These are phyloP conservation scores for Colletotrichum zoysiae DNA, from an alignment of 2,329 filamentous ascomycete species.

Conservation along the genomic window DNA sequence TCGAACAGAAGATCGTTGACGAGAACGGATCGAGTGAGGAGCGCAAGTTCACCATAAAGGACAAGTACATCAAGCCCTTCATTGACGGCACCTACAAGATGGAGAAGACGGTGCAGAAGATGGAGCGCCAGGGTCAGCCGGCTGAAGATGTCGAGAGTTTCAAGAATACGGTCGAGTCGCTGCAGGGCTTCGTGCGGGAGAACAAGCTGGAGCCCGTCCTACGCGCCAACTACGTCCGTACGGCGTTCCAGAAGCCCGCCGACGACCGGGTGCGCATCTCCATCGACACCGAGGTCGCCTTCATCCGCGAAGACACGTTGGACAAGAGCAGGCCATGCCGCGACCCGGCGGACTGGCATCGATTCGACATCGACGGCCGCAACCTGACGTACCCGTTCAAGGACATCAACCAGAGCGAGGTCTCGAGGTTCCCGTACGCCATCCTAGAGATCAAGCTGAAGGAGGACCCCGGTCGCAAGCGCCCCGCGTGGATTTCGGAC, in stretches of 20 bases:
- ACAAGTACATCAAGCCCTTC: slow-evolving; percentile 92
- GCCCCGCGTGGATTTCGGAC: slow-evolving; percentile 89
- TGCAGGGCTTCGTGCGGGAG: slow-evolving; percentile 84
- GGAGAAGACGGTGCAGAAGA: slow-evolving; percentile 90
- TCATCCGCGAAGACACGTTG: slow-evolving; percentile 84
- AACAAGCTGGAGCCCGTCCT: slow-evolving; percentile 86
- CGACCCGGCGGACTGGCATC: slow-evolving; percentile 90
- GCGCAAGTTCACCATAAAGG: slow-evolving; percentile 86
- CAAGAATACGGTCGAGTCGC: slow-evolving; percentile 77
- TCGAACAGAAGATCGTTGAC: slow-evolving; percentile 91
- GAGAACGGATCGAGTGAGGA: slow-evolving; percentile 84
- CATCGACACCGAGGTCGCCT: slow-evolving; percentile 90
- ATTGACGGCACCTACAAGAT: slow-evolving; percentile 89
- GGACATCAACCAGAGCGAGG: slow-evolving; percentile 89
- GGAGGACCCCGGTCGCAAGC: slow-evolving; percentile 73
- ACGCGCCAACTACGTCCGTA: slow-evolving; percentile 92
- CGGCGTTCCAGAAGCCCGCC: slow-evolving; percentile 95
- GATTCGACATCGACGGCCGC: slow-evolving; percentile 86
- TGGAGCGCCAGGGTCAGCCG: slow-evolving; percentile 81
- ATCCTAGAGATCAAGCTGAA: slow-evolving; percentile 93
- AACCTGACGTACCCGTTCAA: slow-evolving; percentile 90
- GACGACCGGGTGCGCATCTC: slow-evolving; percentile 92
- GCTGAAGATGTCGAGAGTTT: slow-evolving; percentile 76
- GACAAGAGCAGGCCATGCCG: slow-evolving; percentile 89
- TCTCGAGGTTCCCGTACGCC: slow-evolving; percentile 90